Percentiles rank a stretch among this genome's conserved stretches.
Evolutionary conservation across 192 early-diverging fungal species (phyloP).

Genomic region (Chytriomyces sp.): DNA sequence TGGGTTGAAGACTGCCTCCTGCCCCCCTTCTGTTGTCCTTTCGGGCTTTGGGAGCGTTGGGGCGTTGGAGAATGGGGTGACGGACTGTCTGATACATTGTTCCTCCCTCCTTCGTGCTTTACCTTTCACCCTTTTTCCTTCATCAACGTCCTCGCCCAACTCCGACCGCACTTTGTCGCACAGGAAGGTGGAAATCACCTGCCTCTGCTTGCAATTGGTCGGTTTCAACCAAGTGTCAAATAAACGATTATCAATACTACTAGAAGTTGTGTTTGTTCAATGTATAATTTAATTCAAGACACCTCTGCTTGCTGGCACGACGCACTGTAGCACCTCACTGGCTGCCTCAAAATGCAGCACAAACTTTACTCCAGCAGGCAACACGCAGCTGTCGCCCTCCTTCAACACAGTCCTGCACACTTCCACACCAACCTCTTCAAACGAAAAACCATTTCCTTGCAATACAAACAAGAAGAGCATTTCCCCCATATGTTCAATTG

Average conservation of each 20-base stretch:
- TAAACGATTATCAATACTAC: too few relatives aligned
- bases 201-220: too few relatives aligned
- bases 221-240: too few relatives aligned
- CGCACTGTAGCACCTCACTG: background rate
- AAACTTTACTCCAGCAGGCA: background rate
- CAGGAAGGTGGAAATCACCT: too few relatives aligned
- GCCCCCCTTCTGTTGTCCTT: conserved; percentile 21
- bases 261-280: too few relatives aligned
- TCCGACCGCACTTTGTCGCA: too few relatives aligned
- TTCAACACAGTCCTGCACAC: background rate
- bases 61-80: conserved; percentile 33
- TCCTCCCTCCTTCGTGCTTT: background rate
- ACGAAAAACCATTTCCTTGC: background rate
- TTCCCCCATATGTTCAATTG: conserved; percentile 10
- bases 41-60: conserved; percentile 9
- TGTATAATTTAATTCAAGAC: too few relatives aligned
- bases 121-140: too few relatives aligned
- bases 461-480: conserved; percentile 26
- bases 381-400: conserved; percentile 1
- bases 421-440: background rate
- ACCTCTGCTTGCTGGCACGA: too few relatives aligned
- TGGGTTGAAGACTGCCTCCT: conserved; percentile 32
- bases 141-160: too few relatives aligned
- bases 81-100: conserved; percentile 23
- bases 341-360: background rate